Conservation (phyloP, 164 flowering plant genomes). For the Cinnamomum chago region DNA sequence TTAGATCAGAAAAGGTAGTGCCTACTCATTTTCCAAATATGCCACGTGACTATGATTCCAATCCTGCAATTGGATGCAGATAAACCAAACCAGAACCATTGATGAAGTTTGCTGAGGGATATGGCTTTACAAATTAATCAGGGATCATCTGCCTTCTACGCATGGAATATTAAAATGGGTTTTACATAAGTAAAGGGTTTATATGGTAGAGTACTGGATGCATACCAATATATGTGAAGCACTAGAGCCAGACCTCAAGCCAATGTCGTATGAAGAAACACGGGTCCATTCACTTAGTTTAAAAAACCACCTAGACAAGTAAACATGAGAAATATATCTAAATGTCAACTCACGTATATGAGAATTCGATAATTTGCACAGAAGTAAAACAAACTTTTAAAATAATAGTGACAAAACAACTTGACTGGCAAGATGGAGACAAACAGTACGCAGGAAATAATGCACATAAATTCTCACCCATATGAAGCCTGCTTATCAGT, state of each 20-base stretch:
- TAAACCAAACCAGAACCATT: too few relatives aligned
- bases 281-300: constrained; percentile 96
- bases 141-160: too few relatives aligned
- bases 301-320: constrained; percentile 71
- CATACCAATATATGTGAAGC: constrained; percentile 85
- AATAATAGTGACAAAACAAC: not conserved
- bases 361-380: not conserved
- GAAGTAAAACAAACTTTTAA: too few relatives aligned
- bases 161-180: too few relatives aligned
- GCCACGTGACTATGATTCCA: too few relatives aligned
- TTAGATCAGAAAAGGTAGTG: too few relatives aligned
- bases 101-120: too few relatives aligned
- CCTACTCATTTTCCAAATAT: too few relatives aligned
- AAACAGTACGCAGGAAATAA: not conserved
- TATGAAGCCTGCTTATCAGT: constrained; percentile 92
- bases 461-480: constrained; percentile 50
- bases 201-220: not conserved
- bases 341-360: not conserved
- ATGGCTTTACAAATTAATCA: too few relatives aligned
- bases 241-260: constrained; percentile 74
- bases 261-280: constrained; percentile 79
- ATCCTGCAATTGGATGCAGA: too few relatives aligned
- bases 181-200: too few relatives aligned
- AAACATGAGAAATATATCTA: not conserved
- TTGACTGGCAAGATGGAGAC: not conserved